Evolutionary conservation across 257 asterid genomes (phyloP).

Genomic region (Ligustrum vulgare): DNA sequence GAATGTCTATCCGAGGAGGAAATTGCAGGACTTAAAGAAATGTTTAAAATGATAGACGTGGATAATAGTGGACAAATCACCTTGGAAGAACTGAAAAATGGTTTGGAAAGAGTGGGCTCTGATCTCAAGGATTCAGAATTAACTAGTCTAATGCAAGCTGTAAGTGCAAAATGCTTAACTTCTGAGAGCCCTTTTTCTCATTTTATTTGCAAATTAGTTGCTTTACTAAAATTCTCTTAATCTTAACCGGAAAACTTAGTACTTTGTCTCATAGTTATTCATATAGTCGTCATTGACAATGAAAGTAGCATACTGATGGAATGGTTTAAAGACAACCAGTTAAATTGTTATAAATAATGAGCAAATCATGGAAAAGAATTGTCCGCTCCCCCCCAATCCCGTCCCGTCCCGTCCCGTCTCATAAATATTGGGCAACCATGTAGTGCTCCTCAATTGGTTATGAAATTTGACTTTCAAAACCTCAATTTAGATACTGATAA

Average conservation of each 20-base stretch:
- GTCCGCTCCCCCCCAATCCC: no score
- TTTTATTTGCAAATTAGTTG: neutral
- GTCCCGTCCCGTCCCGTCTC: no score
- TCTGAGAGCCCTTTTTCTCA: neutral
- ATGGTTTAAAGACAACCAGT: neutral
- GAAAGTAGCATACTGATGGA: neutral
- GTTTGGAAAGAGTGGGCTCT: conserved; percentile 42
- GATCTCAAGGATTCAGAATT: conserved; percentile 41
- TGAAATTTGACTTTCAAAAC: no score
- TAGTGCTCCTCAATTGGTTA: neutral
- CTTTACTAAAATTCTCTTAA: no score
- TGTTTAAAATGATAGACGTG: conserved; percentile 46
- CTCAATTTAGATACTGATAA: neutral
- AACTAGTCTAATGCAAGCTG: conserved; percentile 39
- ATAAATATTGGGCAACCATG: neutral
- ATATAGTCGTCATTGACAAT: neutral
- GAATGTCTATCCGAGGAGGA: conserved; percentile 49
- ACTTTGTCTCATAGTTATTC: neutral
- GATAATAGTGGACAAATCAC: conserved; percentile 52
- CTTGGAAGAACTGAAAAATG: conserved; percentile 40
- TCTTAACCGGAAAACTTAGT: neutral
- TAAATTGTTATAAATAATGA: neutral
- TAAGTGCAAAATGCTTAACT: conserved; percentile 22
- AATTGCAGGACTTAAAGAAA: conserved; percentile 49
- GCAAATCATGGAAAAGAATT: neutral